These are phyloP conservation scores for Lenwebbia sp. DNA, from an alignment of 345 rosid genomes.

Conservation along the genomic window DNA sequence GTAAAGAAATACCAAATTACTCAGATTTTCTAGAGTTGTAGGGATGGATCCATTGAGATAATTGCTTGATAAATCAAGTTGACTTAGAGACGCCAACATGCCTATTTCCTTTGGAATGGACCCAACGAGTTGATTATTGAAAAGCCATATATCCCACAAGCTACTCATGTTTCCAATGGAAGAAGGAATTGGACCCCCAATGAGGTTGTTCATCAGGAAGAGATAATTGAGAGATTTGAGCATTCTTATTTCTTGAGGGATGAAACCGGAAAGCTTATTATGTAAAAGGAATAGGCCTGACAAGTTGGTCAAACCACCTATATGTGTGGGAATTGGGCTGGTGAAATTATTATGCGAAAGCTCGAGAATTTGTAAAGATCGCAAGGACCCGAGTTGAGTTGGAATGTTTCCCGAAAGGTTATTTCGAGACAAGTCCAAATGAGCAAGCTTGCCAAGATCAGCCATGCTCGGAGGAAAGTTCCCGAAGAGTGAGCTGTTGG, in stretches of 20 bases:
- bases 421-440: conserved; percentile 2
- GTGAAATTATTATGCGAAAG: no score
- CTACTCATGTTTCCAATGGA: not conserved
- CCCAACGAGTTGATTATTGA: not conserved
- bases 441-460: conserved; percentile 3
- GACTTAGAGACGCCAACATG: not conserved
- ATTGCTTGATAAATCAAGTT: not conserved
- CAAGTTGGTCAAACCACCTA: no score
- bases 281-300: no score
- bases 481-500: conserved; percentile 3
- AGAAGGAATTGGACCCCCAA: not conserved
- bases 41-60: not conserved
- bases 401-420: not conserved
- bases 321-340: no score
- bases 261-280: not conserved
- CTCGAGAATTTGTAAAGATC: no score
- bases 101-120: not conserved
- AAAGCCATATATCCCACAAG: not conserved
- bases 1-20: not conserved
- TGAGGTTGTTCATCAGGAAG: not conserved
- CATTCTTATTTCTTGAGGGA: conserved; percentile 4
- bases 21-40: not conserved
- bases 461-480: conserved; percentile 6
- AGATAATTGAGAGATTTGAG: not conserved
- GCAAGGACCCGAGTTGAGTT: no score